Evolutionary conservation across 192 early-diverging fungal genomes (phyloP).

Genomic region (Geranomyces michiganensis): DNA sequence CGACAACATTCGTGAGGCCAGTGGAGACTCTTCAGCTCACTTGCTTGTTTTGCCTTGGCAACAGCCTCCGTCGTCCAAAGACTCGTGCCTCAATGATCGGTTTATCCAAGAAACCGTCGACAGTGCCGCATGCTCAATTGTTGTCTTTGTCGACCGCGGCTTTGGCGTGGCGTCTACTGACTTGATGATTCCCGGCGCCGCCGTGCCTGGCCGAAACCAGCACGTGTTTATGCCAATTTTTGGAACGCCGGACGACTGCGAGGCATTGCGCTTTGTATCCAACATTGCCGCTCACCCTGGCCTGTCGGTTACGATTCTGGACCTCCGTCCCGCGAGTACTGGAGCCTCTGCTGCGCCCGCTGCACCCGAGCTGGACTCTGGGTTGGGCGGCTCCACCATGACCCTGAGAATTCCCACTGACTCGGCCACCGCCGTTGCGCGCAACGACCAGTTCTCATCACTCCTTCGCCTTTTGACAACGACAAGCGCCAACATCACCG

Average conservation of each 20-base stretch:
- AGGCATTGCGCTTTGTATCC: conserved; percentile 59
- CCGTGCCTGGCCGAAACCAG: conserved; percentile 49
- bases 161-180: conserved; percentile 49
- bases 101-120: conserved; percentile 48
- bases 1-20: conserved; percentile 62
- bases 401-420: background rate
- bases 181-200: conserved; percentile 1
- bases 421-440: background rate
- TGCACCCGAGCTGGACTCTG: background rate
- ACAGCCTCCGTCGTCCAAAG: background rate
- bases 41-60: conserved; percentile 72
- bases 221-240: conserved; percentile 72
- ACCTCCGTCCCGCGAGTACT: background rate
- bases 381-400: background rate
- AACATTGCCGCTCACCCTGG: conserved; percentile 47
- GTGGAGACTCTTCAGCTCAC: conserved; percentile 56
- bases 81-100: conserved; percentile 21
- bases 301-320: conserved; percentile 21
- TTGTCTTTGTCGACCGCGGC: conserved; percentile 72
- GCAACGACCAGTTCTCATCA: background rate
- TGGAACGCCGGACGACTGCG: conserved; percentile 76
- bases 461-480: conserved; percentile 11
- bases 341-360: background rate
- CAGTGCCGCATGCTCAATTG: conserved; percentile 50
- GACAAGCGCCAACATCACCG: conserved; percentile 27